Conservation (phyloP, 2,329 filamentous ascomycete genomes). For the Arthrobotrys iridis region DNA sequence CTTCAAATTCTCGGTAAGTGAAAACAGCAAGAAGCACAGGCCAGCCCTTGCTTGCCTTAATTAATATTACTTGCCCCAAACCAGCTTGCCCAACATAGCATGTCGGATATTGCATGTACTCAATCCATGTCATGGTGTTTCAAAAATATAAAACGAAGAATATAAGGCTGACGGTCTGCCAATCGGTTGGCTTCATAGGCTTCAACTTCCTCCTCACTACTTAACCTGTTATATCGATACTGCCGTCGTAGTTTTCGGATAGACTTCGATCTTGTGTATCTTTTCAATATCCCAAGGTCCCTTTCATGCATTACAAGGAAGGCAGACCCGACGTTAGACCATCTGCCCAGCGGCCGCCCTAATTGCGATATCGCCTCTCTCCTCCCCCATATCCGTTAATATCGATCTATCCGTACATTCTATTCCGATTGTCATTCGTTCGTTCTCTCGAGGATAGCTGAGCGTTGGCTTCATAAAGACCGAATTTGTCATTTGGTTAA, state of each 20-base stretch:
- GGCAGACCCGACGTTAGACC: constrained; percentile 53
- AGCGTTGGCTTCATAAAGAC: not conserved
- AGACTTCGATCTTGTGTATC: constrained; percentile 11
- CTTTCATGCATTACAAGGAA: constrained; percentile 54
- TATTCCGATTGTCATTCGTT: not conserved
- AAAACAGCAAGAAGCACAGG: constrained; percentile 4
- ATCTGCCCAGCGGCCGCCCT: constrained; percentile 47
- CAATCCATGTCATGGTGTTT: constrained; percentile 22
- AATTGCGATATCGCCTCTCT: constrained; percentile 24
- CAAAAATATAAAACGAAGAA: constrained; percentile 21
- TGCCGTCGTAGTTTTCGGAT: constrained; percentile 16
- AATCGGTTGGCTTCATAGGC: constrained; percentile 19
- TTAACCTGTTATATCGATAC: not conserved
- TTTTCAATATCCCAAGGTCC: constrained; percentile 32
- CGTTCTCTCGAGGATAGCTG: not conserved
- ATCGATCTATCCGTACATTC: not conserved
- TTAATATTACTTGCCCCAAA: constrained; percentile 26
- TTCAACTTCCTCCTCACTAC: constrained; percentile 7
- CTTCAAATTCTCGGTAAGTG: constrained; percentile 46
- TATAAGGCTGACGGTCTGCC: constrained; percentile 8
- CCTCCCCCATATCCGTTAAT: not conserved
- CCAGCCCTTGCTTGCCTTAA: constrained; percentile 37
- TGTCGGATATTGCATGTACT: constrained; percentile 11
- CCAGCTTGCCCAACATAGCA: constrained; percentile 43
- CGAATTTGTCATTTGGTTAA: not conserved